A percentile compares a stretch with the other conserved stretches of the same genome.
Evolutionary conservation across 2,329 filamentous ascomycete species (phyloP).

Genomic region (Zasmidium citrigriseum): DNA sequence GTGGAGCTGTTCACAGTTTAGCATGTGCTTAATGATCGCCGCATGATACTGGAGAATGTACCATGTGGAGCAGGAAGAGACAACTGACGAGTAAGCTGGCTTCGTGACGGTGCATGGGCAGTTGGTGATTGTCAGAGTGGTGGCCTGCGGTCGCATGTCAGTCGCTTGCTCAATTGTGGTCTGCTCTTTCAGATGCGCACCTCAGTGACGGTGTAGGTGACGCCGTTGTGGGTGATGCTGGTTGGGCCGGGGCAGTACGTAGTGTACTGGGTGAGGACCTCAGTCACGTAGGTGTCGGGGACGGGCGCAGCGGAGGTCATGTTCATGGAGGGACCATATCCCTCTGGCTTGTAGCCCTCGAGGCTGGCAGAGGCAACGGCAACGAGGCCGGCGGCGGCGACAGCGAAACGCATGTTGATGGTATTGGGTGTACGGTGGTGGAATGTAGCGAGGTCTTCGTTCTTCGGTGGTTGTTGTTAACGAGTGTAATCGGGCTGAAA

Average conservation of each 20-base stretch:
- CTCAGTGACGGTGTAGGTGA: conserved; percentile 25
- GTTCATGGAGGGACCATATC: conserved; percentile 3
- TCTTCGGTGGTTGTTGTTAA: not conserved
- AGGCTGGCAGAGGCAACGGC: conserved; percentile 17
- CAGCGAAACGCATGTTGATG: conserved; percentile 25
- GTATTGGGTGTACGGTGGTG: conserved; percentile 9
- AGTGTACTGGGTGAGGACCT: conserved; percentile 21
- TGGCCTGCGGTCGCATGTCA: conserved; percentile 6
- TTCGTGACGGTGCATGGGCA: conserved; percentile 27
- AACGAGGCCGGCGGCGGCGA: conserved; percentile 23
- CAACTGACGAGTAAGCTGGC: conserved; percentile 26
- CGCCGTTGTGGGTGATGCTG: conserved; percentile 19
- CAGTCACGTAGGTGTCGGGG: conserved; percentile 17
- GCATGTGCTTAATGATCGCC: not conserved
- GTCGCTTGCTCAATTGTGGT: not conserved
- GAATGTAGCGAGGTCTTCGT: conserved; percentile 12
- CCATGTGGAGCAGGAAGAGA: conserved; percentile 24
- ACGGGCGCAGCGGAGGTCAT: conserved; percentile 8
- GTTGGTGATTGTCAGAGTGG: conserved; percentile 27
- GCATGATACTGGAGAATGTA: conserved; percentile 13
- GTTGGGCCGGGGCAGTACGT: conserved; percentile 26
- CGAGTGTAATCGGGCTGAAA: not conserved
- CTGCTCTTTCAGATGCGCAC: not conserved
- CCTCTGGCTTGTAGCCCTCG: not conserved
- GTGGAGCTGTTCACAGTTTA: not conserved